Evolutionary conservation across 371 early-diverging fungal species (phyloP).

Genomic region (Rhizoclosmatium hyalinum): DNA sequence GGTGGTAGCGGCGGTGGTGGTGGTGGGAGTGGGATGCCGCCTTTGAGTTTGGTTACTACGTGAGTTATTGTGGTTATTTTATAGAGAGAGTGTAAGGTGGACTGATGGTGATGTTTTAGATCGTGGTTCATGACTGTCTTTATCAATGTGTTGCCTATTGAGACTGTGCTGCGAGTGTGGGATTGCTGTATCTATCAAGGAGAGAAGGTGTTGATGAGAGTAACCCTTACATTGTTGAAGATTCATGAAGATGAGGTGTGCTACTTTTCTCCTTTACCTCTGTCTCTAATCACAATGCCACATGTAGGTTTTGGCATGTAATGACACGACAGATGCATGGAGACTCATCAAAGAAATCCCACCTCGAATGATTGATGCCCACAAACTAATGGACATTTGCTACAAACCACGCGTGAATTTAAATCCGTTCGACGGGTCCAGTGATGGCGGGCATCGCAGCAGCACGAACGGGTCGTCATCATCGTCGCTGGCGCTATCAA

Average conservation of each 20-base stretch:
- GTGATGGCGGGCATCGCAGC: too few relatives aligned
- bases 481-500: neutral
- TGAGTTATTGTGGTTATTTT: constrained; percentile 43
- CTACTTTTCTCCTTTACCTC: neutral
- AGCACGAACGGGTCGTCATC: constrained; percentile 1
- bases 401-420: constrained; percentile 38
- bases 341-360: constrained; percentile 39
- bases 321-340: constrained; percentile 42
- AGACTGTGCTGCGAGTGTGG: constrained; percentile 81
- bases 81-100: too few relatives aligned
- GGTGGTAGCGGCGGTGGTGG: constrained; percentile 45
- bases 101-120: neutral
- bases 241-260: constrained; percentile 71
- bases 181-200: constrained; percentile 87
- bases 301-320: constrained; percentile 34
- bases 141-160: constrained; percentile 79
- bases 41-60: constrained; percentile 76
- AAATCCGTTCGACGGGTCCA: constrained; percentile 24
- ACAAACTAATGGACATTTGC: constrained; percentile 67
- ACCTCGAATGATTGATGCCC: constrained; percentile 68
- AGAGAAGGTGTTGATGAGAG: constrained; percentile 77
- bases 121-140: constrained; percentile 83
- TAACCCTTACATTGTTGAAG: constrained; percentile 79
- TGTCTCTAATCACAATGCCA: neutral
- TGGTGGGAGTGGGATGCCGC: constrained; percentile 58